Evolutionary conservation across 768 basidiomycete species (phyloP).

Genomic region (Rhizopogon sp.): DNA sequence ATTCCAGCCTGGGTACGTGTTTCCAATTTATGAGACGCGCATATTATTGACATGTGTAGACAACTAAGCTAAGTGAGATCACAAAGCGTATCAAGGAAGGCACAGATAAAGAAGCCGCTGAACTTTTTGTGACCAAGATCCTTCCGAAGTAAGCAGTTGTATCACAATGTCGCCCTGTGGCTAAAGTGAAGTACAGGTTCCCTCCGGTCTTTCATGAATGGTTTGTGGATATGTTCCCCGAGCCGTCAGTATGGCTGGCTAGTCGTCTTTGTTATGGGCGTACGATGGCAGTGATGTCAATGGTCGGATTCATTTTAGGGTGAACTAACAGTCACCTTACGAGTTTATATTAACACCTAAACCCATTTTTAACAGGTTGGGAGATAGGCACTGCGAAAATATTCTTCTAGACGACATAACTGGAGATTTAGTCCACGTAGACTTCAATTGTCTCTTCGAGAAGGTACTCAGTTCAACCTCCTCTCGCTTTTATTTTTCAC

Average conservation of each 20-base stretch:
- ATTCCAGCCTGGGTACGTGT: slow-evolving; percentile 43
- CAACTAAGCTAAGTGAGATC: slow-evolving; percentile 36
- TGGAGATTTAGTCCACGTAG: slow-evolving; percentile 93
- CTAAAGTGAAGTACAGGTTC: slow-evolving; percentile 36
- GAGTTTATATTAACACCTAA: not conserved
- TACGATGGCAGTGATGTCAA: slow-evolving; percentile 95
- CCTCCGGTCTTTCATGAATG: slow-evolving; percentile 93
- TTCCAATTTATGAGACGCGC: not conserved
- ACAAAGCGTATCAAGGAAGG: slow-evolving; percentile 49
- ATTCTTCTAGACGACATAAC: slow-evolving; percentile 85
- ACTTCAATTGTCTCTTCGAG: slow-evolving; percentile 97
- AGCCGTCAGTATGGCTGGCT: slow-evolving; percentile 91
- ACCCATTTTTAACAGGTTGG: slow-evolving; percentile 52
- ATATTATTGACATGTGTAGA: slow-evolving; percentile 25
- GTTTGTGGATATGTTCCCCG: slow-evolving; percentile 96
- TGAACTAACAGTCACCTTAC: slow-evolving; percentile 22
- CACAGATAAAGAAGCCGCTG: slow-evolving; percentile 44
- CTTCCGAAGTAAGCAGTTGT: slow-evolving; percentile 45
- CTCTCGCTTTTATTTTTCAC: not conserved
- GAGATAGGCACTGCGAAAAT: slow-evolving; percentile 95
- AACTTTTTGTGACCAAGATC: slow-evolving; percentile 49
- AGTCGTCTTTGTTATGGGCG: slow-evolving; percentile 83
- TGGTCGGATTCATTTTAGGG: slow-evolving; percentile 98
- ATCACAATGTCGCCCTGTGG: not conserved
- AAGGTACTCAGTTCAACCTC: slow-evolving; percentile 47